Percentiles rank a stretch among this genome's conserved stretches.
phyloP scores from a whole-genome alignment of 192 early-diverging fungal genomes.

The Coemansia sp. region DNA sequence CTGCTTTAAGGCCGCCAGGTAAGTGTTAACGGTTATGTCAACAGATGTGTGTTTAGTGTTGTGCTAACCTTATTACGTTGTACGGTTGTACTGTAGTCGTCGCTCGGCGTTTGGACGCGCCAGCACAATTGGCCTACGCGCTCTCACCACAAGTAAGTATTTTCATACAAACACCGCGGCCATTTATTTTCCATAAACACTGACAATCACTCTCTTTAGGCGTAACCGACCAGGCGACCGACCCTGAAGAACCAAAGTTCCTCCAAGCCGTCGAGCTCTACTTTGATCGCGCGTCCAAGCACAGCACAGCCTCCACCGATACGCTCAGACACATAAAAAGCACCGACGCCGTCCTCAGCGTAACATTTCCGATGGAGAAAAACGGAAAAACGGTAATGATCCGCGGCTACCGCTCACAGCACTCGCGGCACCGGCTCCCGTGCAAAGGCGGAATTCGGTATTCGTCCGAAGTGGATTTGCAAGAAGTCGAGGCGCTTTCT shows the following conservation, averaged over 20 bases:
- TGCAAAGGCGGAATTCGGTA: constrained; percentile 84
- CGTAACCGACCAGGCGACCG: constrained; percentile 53
- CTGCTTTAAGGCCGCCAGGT: too few species aligned
- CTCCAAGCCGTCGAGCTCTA: constrained; percentile 70
- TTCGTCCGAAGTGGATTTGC: constrained; percentile 73
- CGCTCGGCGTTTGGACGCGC: too few species aligned
- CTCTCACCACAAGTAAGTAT: background rate
- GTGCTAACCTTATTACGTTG: too few species aligned
- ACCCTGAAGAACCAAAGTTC: constrained; percentile 67
- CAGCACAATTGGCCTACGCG: too few species aligned
- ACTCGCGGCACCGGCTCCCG: constrained; percentile 77
- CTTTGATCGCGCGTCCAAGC: constrained; percentile 70
- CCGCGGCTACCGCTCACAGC: constrained; percentile 77
- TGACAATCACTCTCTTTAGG: constrained; percentile 8
- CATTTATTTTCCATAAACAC: background rate
- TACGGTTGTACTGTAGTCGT: too few species aligned
- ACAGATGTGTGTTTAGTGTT: too few species aligned
- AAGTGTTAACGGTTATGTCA: too few species aligned
- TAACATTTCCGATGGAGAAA: constrained; percentile 76
- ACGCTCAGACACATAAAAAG: constrained; percentile 69
- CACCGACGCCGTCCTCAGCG: constrained; percentile 69
- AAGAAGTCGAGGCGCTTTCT: constrained; percentile 80
- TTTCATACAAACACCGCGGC: background rate
- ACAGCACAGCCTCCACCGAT: constrained; percentile 59
- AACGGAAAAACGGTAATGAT: constrained; percentile 69